These are phyloP conservation scores for Chrysoporthe deuterocubensis DNA, from an alignment of 2,329 filamentous ascomycete genomes.

Conservation along the genomic window DNA sequence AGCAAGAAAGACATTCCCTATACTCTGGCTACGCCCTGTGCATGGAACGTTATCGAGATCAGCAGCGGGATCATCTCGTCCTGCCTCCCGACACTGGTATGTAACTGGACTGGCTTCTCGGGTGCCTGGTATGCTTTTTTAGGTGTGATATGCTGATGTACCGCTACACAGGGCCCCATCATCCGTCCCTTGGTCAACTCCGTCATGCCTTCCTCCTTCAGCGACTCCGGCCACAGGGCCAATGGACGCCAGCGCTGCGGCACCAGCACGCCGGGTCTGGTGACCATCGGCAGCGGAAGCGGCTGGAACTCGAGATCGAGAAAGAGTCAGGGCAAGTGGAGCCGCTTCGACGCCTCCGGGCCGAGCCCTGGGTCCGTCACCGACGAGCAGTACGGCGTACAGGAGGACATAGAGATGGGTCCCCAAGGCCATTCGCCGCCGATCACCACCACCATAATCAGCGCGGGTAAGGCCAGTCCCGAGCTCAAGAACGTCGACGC, in stretches of 20 bases:
- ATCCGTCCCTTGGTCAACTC: constrained; percentile 16
- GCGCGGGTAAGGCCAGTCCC: neutral
- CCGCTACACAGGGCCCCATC: constrained; percentile 7
- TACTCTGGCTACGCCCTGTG: constrained; percentile 30
- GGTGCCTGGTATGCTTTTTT: no score
- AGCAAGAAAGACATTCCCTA: constrained; percentile 10
- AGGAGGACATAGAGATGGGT: constrained; percentile 15
- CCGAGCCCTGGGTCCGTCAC: neutral
- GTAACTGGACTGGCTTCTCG: neutral
- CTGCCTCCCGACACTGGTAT: constrained; percentile 19
- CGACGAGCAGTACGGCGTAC: neutral
- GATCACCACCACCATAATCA: neutral
- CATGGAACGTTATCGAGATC: constrained; percentile 23
- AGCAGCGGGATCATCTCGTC: constrained; percentile 23
- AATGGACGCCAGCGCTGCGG: neutral
- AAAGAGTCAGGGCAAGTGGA: constrained; percentile 15
- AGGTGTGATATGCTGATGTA: no score
- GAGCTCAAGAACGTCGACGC: neutral
- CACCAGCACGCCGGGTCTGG: constrained; percentile 4
- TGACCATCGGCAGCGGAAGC: constrained; percentile 16
- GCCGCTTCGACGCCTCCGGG: constrained; percentile 10
- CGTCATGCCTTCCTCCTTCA: constrained; percentile 17
- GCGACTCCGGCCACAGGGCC: constrained; percentile 2
- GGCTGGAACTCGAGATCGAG: neutral
- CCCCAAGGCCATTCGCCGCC: neutral